These are phyloP conservation scores for Pleurotus eryngii DNA, from an alignment of 768 basidiomycete genomes.

Conservation along the genomic window DNA sequence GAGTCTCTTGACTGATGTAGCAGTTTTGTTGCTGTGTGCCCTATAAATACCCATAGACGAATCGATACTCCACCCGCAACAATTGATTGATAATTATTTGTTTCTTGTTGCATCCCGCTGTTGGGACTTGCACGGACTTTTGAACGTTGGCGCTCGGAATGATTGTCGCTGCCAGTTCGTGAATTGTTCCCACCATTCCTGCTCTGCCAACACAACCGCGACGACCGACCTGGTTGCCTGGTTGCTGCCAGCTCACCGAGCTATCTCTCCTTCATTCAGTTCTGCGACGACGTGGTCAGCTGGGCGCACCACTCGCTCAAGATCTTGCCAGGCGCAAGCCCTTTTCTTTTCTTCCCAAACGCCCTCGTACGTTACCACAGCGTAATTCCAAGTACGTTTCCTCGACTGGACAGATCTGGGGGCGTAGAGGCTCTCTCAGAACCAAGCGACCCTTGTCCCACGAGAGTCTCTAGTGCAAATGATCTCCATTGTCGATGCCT, in stretches of 20 bases:
- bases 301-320: not conserved
- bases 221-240: conserved; percentile 4
- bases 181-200: not conserved
- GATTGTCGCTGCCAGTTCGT: not conserved
- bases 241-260: conserved; percentile 5
- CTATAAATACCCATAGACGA: too few species aligned
- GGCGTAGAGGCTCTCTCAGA: not conserved
- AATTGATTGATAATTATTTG: too few species aligned
- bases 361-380: conserved; percentile 11
- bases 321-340: conserved; percentile 43
- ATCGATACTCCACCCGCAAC: too few species aligned
- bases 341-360: conserved; percentile 17
- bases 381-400: conserved; percentile 8
- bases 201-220: not conserved
- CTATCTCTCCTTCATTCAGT: not conserved
- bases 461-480: conserved; percentile 2
- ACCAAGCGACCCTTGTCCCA: not conserved
- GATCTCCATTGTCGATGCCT: conserved; percentile 12
- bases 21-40: too few species aligned
- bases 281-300: not conserved
- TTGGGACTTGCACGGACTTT: too few species aligned
- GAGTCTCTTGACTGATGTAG: too few species aligned
- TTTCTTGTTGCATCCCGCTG: too few species aligned
- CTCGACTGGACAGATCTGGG: conserved; percentile 13
- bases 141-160: not conserved